Conservation (phyloP, 768 basidiomycete species). For the Boletus huronensis region DNA sequence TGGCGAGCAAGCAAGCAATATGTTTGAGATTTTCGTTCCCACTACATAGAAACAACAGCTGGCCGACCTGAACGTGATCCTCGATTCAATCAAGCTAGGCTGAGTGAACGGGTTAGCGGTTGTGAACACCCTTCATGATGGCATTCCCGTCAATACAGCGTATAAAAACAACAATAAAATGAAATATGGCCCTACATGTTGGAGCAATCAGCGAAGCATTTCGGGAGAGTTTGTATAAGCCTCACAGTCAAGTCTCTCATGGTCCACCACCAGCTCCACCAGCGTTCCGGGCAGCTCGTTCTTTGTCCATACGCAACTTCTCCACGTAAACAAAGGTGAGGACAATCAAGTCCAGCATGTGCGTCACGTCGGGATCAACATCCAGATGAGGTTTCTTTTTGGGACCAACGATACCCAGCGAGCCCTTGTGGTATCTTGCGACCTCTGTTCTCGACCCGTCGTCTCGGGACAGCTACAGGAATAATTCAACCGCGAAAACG, state of each 20-base stretch:
- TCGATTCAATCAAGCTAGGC: too few species aligned
- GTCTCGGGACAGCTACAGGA: conserved; percentile 13
- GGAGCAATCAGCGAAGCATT: neutral
- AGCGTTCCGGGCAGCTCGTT: neutral
- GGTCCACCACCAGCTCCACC: too few species aligned
- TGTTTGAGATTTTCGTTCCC: too few species aligned
- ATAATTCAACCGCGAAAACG: neutral
- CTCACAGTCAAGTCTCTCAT: neutral
- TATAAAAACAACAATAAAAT: too few species aligned
- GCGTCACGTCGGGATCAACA: neutral
- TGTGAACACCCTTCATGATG: too few species aligned
- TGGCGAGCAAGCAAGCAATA: too few species aligned
- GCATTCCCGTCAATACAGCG: too few species aligned
- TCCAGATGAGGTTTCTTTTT: conserved; percentile 1
- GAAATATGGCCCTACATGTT: neutral
- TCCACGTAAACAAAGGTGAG: neutral
- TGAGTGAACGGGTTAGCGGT: too few species aligned
- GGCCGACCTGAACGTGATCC: too few species aligned
- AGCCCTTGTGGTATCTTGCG: conserved; percentile 15
- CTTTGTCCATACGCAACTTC: neutral
- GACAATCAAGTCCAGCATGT: neutral
- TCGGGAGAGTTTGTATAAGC: neutral
- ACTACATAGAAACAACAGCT: too few species aligned
- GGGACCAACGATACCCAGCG: conserved; percentile 16
- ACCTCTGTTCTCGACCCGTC: conserved; percentile 12